These are phyloP conservation scores for Zopfia rhizophila DNA, from an alignment of 2,329 filamentous ascomycete genomes.

Conservation along the genomic window DNA sequence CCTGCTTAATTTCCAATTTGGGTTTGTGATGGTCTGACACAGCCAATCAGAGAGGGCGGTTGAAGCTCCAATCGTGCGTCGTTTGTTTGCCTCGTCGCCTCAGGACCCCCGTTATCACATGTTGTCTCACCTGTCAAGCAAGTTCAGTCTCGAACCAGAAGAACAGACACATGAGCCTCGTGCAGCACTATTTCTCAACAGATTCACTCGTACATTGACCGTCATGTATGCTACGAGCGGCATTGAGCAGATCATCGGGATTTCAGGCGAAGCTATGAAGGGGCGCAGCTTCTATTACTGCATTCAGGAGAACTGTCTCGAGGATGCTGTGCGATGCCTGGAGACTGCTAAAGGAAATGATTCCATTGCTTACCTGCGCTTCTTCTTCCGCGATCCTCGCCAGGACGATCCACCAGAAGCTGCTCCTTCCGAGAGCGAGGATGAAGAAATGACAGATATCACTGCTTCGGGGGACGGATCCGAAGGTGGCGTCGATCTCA, in stretches of 20 bases:
- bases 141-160: constrained; percentile 71
- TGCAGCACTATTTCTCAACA: constrained; percentile 85
- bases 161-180: constrained; percentile 76
- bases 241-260: constrained; percentile 77
- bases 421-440: constrained; percentile 58
- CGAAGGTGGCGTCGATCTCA: constrained; percentile 32
- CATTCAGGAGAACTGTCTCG: constrained; percentile 79
- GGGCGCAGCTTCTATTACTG: constrained; percentile 89
- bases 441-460: constrained; percentile 60
- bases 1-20: constrained; percentile 1
- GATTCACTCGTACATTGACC: constrained; percentile 82
- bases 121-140: constrained; percentile 84
- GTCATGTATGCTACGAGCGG: constrained; percentile 89
- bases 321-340: constrained; percentile 79
- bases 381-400: constrained; percentile 82
- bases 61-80: constrained; percentile 80
- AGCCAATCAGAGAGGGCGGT: constrained; percentile 76
- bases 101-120: constrained; percentile 89
- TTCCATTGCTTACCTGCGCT: constrained; percentile 88
- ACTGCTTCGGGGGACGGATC: constrained; percentile 60
- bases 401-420: constrained; percentile 54
- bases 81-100: constrained; percentile 82
- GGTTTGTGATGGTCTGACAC: constrained; percentile 4
- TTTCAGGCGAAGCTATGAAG: constrained; percentile 74
- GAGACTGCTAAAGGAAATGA: constrained; percentile 91